phyloP scores from a whole-genome alignment of 1,139 yeast species.

The Pichia sp. region DNA sequence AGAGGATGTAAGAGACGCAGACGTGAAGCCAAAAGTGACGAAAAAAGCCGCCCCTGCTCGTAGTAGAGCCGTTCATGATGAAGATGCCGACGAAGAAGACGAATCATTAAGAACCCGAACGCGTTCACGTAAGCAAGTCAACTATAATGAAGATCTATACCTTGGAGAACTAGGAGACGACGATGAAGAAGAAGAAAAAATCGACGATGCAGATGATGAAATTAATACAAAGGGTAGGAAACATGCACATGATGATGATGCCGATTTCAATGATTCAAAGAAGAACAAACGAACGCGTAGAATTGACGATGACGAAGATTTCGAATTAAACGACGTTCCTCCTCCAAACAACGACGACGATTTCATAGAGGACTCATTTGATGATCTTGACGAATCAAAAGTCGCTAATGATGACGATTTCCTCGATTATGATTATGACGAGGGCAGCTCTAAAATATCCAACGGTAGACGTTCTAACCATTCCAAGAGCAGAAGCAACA shows the following conservation, averaged over 20 bases:
- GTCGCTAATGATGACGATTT: conserved; percentile 22
- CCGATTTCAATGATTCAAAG: conserved; percentile 13
- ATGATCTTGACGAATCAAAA: conserved; percentile 18
- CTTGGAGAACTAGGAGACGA: conserved; percentile 6
- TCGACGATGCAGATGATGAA: conserved; percentile 9
- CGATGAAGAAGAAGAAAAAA: conserved; percentile 1
- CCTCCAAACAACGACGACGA: conserved; percentile 10
- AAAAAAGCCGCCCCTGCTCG: too few species aligned
- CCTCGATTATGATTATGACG: conserved; percentile 21
- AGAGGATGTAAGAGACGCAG: conserved; percentile 21
- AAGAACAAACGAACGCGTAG: conserved; percentile 14
- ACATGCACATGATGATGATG: conserved; percentile 18
- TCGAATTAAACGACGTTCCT: conserved; percentile 26
- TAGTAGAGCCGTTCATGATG: conserved; percentile 16
- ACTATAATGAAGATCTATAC: conserved; percentile 33
- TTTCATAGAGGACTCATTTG: conserved; percentile 19
- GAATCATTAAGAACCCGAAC: conserved; percentile 29
- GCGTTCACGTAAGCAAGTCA: conserved; percentile 28
- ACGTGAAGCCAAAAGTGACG: conserved; percentile 16
- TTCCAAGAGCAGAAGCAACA: background rate
- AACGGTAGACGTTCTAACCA: background rate
- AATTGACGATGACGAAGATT: conserved; percentile 29
- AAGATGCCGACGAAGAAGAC: conserved; percentile 36
- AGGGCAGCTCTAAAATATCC: conserved; percentile 15
- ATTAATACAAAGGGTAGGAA: conserved; percentile 1